phyloP scores from a whole-genome alignment of 192 early-diverging fungal species.

The Coemansia sp. region DNA sequence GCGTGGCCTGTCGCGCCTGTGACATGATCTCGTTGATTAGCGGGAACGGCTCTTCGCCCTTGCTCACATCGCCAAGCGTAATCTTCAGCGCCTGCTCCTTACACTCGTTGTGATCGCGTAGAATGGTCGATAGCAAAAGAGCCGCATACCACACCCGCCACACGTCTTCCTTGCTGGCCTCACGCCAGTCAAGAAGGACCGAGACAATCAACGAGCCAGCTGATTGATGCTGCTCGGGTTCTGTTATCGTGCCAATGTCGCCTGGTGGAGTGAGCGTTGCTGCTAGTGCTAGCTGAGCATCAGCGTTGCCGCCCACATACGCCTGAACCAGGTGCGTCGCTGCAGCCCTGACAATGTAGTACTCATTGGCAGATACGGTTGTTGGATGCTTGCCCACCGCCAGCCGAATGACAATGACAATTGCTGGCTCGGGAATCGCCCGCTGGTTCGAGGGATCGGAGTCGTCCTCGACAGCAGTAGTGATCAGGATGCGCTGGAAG shows the following conservation, averaged over 20 bases:
- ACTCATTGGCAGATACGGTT: slow-evolving; percentile 55
- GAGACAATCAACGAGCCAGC: slow-evolving; percentile 88
- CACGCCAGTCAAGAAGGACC: slow-evolving; percentile 77
- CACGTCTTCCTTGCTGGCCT: slow-evolving; percentile 67
- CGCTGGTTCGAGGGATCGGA: slow-evolving; percentile 25
- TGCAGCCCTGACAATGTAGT: slow-evolving; percentile 78
- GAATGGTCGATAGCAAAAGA: slow-evolving; percentile 77
- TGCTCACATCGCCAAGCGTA: slow-evolving; percentile 72
- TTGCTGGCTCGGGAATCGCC: slow-evolving; percentile 72
- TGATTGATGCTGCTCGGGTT: slow-evolving; percentile 61
- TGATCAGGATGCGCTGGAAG: slow-evolving; percentile 73
- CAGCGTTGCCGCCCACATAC: slow-evolving; percentile 81
- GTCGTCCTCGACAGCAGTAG: slow-evolving; percentile 53
- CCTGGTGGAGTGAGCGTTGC: slow-evolving; percentile 79
- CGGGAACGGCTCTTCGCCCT: slow-evolving; percentile 80
- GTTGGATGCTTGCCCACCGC: slow-evolving; percentile 65
- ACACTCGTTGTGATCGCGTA: slow-evolving; percentile 71
- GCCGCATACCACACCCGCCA: slow-evolving; percentile 91
- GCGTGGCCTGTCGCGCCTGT: slow-evolving; percentile 61
- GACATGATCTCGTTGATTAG: slow-evolving; percentile 87
- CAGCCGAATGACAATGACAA: slow-evolving; percentile 79
- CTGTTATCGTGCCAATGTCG: slow-evolving; percentile 10
- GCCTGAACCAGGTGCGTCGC: slow-evolving; percentile 83
- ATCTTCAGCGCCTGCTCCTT: slow-evolving; percentile 80
- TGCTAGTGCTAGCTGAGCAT: slow-evolving; percentile 85